Conservation (phyloP, 306 rosid species). For the Cyclanthera cordifolia region DNA sequence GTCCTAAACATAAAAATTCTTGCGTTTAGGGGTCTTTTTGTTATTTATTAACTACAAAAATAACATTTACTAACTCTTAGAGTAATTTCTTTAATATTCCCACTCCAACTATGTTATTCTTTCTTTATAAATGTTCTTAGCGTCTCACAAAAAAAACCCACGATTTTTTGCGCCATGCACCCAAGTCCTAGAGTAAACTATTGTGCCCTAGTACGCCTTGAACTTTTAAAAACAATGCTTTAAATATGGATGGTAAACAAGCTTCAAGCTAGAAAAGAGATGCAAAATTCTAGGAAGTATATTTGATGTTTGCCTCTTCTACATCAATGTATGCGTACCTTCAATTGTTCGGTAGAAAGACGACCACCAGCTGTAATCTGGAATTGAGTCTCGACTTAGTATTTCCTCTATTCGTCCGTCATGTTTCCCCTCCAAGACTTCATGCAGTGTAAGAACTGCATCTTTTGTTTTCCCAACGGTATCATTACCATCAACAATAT, state of each 20-base stretch:
- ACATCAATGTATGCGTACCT: constrained; percentile 25
- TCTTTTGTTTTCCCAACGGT: constrained; percentile 42
- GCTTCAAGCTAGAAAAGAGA: not conserved
- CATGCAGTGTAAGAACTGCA: constrained; percentile 56
- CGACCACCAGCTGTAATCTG: constrained; percentile 63
- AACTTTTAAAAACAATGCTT: no score
- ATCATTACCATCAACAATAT: constrained; percentile 22
- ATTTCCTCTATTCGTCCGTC: constrained; percentile 46
- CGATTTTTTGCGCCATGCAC: no score
- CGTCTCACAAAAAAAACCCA: no score
- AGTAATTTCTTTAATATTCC: no score
- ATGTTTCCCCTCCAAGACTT: constrained; percentile 69
- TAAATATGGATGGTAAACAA: not conserved
- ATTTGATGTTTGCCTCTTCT: constrained; percentile 1
- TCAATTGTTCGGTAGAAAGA: constrained; percentile 47
- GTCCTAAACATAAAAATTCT: no score
- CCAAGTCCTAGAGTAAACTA: no score
- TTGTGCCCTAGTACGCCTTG: no score
- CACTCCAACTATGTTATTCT: no score
- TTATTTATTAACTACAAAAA: no score
- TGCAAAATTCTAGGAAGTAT: not conserved
- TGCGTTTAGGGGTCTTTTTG: no score
- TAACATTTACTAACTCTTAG: no score
- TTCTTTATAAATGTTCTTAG: no score
- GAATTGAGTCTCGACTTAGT: constrained; percentile 28